phyloP scores from a whole-genome alignment of 2,329 filamentous ascomycete species.

The Aureobasidium melanogenum region DNA sequence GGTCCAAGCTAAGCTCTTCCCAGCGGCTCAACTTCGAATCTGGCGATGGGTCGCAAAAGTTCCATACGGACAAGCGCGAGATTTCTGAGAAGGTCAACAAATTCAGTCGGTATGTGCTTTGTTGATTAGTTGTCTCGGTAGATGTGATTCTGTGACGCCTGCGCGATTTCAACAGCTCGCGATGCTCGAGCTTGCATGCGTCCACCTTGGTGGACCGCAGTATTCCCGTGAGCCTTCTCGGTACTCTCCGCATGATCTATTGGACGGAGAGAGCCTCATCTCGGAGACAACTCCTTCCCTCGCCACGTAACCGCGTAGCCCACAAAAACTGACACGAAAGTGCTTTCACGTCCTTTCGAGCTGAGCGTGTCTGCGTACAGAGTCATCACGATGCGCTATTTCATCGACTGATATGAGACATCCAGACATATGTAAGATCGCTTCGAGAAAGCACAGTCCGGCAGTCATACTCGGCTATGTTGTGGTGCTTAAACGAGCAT shows the following conservation, averaged over 20 bases:
- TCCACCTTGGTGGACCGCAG: constrained; percentile 1
- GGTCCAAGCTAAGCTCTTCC: neutral
- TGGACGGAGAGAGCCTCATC: neutral
- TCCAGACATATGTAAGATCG: neutral
- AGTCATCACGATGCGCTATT: neutral
- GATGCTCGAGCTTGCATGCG: neutral
- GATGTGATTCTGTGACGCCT: neutral
- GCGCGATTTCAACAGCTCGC: neutral
- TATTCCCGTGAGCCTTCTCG: neutral
- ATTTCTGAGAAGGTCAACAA: neutral
- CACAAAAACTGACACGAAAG: too few species aligned
- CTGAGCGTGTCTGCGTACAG: neutral
- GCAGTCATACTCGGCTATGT: neutral
- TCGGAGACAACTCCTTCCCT: neutral
- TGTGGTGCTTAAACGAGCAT: neutral
- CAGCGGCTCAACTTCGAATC: neutral
- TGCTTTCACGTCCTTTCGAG: neutral
- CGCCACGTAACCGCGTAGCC: neutral
- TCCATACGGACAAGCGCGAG: neutral
- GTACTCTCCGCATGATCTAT: neutral
- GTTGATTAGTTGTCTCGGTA: neutral
- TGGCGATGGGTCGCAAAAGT: neutral
- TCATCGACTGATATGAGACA: neutral
- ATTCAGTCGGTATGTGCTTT: neutral
- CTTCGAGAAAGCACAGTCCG: neutral